Base-by-base conservation (phyloP, 495 filamentous ascomycete genomes). In the Hypoxylon intermedium region DNA sequence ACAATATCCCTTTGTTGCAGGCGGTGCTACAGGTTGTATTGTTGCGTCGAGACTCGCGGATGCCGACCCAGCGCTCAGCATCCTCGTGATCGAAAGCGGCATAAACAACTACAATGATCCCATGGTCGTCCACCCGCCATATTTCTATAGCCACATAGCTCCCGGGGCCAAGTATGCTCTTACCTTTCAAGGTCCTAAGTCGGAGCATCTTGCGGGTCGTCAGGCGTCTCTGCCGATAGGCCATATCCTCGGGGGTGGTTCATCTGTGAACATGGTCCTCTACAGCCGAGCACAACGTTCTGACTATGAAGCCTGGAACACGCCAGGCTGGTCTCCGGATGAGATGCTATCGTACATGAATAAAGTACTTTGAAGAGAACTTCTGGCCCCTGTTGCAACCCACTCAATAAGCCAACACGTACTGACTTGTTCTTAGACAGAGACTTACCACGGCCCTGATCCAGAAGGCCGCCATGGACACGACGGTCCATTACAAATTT, bases 191-290 rank as follows among this genome's bases (percentile, higher is more conserved):
- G 58, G 45, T 2, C 64, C 62, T 6, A 71, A 67, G 56, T 56
- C 70, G 3, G 50, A 71, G 41, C 69, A 80, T 18, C 75, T 86
- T 23, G 73, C 64, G 51, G 75, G 69, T 20, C 71, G 83, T 16
- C 68, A 73, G 54, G 65, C 73, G 11, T 71, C 79, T 16, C 74
- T 87, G 6, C 72, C 77, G 0, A 65, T 72, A 9, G 83, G 80
- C 28, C 76, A 77, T 37, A 70, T 80, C 4, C 71, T 87, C 0
- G 83, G 84, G 33, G 84, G 84, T 18, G 84, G 84, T 7, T 78
- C 73, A 9, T 81, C 80, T 0, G 78, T 83, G 23, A 87, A 87
- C 65, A 76, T 80, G 41, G 78, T 84, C 75, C 75, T 44, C 43
- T 74, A 72, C 50, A 57, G 26, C 33, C 65, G 69, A 9, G 61